Base-by-base conservation (phyloP, 2,329 filamentous ascomycete species). In the Mariannaea elegans region DNA sequence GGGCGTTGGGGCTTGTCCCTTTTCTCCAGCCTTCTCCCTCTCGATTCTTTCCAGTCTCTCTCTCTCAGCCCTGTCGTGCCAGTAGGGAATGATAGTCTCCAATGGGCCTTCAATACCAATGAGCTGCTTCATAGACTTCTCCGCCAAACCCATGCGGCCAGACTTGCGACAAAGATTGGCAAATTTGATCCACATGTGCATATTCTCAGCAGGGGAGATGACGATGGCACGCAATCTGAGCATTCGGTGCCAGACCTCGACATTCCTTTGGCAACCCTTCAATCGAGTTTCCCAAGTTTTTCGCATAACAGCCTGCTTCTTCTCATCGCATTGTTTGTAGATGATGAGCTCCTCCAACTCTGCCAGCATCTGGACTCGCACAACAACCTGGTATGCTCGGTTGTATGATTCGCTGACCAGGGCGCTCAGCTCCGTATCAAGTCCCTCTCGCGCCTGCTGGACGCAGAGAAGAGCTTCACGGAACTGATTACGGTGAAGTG, bases 171-270 rank as follows among this genome's bases (percentile, higher is more conserved):
- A 99, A 6, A 99, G 87, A 71, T 98, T 99, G 71, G 95, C 92
- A 75, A 97, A 99, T 75, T 99, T 99, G 81, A 99, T 98, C 89
- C 94, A 97, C 93, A 99, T 99, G 71, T 97, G 92, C 82, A 97
- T 93, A 71, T 97, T 97, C 75, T 99, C 94, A 31, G 87, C 87
- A 0, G 96, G 94, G 1, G 90, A 90, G 62, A 98, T 94, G 59
- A 99, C 95, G 50, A 99, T 83, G 18, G 93, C 92, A 61, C 95
- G 89, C 29, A 99, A 89, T 73, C 97, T 95, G 55, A 99, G 87
- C 93, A 98, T 98, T 61, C 95, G 88, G 74, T 97, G 94, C 95
- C 95, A 99, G 3, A 98, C 93, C 72, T 99, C 95, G 18, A 97
- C 94, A 69, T 98, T 97, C 57, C 95, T 90, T 76, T 99, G 94